Conservation (phyloP, 106 monocot species). For the Agapanthus africanus region DNA sequence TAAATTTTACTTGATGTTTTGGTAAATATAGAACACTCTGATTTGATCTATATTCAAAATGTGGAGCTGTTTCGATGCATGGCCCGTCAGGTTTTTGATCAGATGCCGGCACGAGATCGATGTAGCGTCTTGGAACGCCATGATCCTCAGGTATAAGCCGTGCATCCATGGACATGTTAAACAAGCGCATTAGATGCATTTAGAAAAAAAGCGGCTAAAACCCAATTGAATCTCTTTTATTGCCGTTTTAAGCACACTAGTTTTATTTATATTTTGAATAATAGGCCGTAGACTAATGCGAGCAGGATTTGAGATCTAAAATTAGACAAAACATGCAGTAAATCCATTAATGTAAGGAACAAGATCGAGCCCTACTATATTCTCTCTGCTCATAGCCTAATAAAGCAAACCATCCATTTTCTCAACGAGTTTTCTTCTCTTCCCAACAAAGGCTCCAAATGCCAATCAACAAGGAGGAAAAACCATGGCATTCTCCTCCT, state of each 20-base stretch:
- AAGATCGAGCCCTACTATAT: too few relatives aligned
- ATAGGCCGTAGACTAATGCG: too few relatives aligned
- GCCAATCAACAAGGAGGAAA: too few relatives aligned
- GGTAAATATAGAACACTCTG: constrained; percentile 63
- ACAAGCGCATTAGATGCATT: constrained; percentile 39
- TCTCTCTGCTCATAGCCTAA: too few relatives aligned
- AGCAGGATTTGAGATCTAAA: too few relatives aligned
- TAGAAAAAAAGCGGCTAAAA: constrained; percentile 26
- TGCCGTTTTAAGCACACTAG: constrained; percentile 34
- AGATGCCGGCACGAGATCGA: constrained; percentile 49
- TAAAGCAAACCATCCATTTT: too few relatives aligned
- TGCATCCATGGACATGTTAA: constrained; percentile 30
- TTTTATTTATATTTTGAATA: too few relatives aligned
- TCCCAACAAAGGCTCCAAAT: too few relatives aligned
- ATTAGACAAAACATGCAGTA: too few relatives aligned
- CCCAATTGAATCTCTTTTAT: constrained; percentile 76
- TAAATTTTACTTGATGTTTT: constrained; percentile 22
- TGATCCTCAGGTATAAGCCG: constrained; percentile 60
- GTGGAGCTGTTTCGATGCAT: constrained; percentile 40
- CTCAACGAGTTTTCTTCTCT: too few relatives aligned
- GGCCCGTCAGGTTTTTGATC: constrained; percentile 54
- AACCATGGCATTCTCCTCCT: too few relatives aligned
- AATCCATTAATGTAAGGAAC: too few relatives aligned
- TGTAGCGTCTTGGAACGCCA: constrained; percentile 48
- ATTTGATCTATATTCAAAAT: constrained; percentile 58